phyloP scores from a whole-genome alignment of 1,139 yeast genomes.

The Diutina mesorugosa region DNA sequence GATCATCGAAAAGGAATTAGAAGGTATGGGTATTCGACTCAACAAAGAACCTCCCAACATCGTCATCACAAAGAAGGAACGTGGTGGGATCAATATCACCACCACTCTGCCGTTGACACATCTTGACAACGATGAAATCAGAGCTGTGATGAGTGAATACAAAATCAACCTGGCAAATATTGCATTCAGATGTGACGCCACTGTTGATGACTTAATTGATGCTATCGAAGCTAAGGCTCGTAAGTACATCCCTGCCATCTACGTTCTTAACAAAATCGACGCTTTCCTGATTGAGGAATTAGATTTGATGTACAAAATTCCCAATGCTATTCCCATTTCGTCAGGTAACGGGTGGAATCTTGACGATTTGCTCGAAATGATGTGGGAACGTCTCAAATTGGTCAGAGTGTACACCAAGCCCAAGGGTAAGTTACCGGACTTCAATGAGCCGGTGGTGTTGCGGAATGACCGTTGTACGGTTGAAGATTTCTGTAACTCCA shows the following conservation, averaged over 20 bases:
- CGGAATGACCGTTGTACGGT: conserved; percentile 73
- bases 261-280: conserved; percentile 90
- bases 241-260: conserved; percentile 88
- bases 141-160: conserved; percentile 93
- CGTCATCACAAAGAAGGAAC: conserved; percentile 79
- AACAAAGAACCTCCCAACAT: conserved; percentile 91
- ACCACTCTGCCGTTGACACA: conserved; percentile 88
- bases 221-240: conserved; percentile 85
- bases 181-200: conserved; percentile 93
- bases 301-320: conserved; percentile 79
- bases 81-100: conserved; percentile 90
- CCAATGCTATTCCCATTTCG: conserved; percentile 93
- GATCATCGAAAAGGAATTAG: conserved; percentile 87
- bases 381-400: conserved; percentile 86
- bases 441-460: conserved; percentile 85
- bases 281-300: conserved; percentile 88
- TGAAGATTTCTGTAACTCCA: conserved; percentile 93
- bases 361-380: conserved; percentile 82
- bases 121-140: conserved; percentile 81
- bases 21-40: conserved; percentile 93
- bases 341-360: conserved; percentile 95
- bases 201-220: conserved; percentile 90
- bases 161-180: conserved; percentile 94
- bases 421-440: conserved; percentile 88
- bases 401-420: conserved; percentile 97